Evolutionary conservation across 805 yeast species (phyloP).

Genomic region (Maudiozyma turicensis): DNA sequence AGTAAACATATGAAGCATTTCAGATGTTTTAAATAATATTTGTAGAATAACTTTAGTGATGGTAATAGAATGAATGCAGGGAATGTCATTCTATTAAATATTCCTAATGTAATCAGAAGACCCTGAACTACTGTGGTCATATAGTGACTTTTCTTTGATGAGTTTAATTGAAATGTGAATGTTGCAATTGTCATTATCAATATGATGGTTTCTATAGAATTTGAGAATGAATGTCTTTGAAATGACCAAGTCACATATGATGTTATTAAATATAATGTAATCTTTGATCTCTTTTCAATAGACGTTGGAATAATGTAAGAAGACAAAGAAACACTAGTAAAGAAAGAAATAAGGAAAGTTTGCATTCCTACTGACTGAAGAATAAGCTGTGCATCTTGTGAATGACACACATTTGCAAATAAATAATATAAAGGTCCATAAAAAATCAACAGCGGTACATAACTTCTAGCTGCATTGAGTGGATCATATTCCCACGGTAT

Average conservation of each 20-base stretch:
- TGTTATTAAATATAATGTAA: conserved; percentile 32
- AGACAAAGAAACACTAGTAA: too few species aligned
- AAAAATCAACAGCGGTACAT: conserved; percentile 52
- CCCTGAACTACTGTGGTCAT: conserved; percentile 32
- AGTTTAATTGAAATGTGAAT: conserved; percentile 26
- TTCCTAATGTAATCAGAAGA: conserved; percentile 48
- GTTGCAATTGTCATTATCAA: conserved; percentile 34
- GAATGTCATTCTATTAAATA: conserved; percentile 81
- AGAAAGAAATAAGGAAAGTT: too few species aligned
- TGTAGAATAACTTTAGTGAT: conserved; percentile 32
- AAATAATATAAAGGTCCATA: conserved; percentile 57
- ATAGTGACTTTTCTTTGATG: not conserved
- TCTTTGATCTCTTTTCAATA: not conserved
- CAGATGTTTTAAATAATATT: conserved; percentile 33
- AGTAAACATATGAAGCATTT: conserved; percentile 25
- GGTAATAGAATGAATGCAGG: conserved; percentile 68
- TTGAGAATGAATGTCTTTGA: conserved; percentile 87
- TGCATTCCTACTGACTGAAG: conserved; percentile 33
- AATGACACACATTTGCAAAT: not conserved
- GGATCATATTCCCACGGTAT: conserved; percentile 78
- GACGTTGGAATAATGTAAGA: not conserved
- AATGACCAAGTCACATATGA: conserved; percentile 67
- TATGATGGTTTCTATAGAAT: conserved; percentile 58
- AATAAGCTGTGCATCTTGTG: conserved; percentile 36
- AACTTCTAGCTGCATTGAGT: conserved; percentile 48